These are phyloP conservation scores for Calycina herbarum DNA, from an alignment of 2,329 filamentous ascomycete species.

Conservation along the genomic window DNA sequence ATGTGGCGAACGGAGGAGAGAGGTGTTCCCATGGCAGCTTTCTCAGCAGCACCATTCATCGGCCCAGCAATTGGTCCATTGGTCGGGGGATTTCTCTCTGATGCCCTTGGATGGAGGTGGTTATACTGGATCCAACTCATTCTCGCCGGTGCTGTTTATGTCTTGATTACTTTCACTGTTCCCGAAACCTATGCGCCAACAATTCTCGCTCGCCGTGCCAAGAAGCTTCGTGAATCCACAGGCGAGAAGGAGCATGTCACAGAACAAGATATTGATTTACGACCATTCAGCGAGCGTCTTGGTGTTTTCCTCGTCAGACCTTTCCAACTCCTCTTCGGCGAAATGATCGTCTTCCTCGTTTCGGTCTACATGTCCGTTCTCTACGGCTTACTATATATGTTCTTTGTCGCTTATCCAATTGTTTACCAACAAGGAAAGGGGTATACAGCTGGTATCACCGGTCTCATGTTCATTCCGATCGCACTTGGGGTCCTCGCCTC, in stretches of 20 bases:
- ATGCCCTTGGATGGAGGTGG: constrained; percentile 75
- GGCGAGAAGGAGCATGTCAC: constrained; percentile 70
- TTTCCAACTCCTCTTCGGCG: constrained; percentile 80
- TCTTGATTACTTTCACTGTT: constrained; percentile 82
- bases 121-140: constrained; percentile 88
- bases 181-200: constrained; percentile 86
- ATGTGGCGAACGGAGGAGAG: constrained; percentile 83
- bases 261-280: constrained; percentile 75
- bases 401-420: constrained; percentile 54
- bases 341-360: constrained; percentile 83
- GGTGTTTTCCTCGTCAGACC: constrained; percentile 76
- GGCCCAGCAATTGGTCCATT: constrained; percentile 78
- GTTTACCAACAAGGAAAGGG: constrained; percentile 76
- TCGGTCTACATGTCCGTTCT: constrained; percentile 83
- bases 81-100: constrained; percentile 72
- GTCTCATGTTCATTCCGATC: constrained; percentile 84
- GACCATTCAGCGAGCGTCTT: constrained; percentile 68
- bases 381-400: constrained; percentile 51
- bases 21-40: constrained; percentile 84
- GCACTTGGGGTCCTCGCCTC: constrained; percentile 72
- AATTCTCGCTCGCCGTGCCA: constrained; percentile 69
- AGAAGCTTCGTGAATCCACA: constrained; percentile 68
- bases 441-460: constrained; percentile 70
- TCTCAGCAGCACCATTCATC: constrained; percentile 79
- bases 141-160: constrained; percentile 66